Base-by-base conservation (phyloP, 164 flowering plant species). In the Liriodendron chinense region DNA sequence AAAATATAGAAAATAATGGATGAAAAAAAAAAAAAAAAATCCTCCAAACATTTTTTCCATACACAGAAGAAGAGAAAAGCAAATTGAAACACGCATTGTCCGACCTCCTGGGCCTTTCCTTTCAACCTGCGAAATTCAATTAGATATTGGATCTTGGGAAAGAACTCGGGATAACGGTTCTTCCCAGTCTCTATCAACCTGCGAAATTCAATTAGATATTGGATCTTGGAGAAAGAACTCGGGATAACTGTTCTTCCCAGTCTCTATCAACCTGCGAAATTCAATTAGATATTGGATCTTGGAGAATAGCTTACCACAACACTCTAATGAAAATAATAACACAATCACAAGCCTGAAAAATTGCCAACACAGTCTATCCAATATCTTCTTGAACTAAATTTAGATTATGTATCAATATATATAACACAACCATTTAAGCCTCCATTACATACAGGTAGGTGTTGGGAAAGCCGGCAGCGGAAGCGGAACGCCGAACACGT, bases 371-470 rank as follows among this genome's bases (percentile, higher is more conserved):
- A 94, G 70, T 92, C 86, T 28, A 28, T 28, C 34, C 3, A 28
- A 28, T 28, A 93, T 94, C 98, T 90, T 87, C 81, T 89, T 75
- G 96, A 89, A 80, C 90, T 88, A 75, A 93, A 92, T 75, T 92
- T 93, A 67, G 93, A 89, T 80, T 93, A 94, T n/a, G 86, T 86
- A 77, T 93, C 96, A 73, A 93, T 86, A 69, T 93, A 90, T 68
- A 92, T 85, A 24, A 88, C 92, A 75, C 70, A 88, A 23, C 94
- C 96, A 83, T 87, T 84, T 79, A 93, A 78, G 59, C 94, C 96
- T 79, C 96, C 94, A 84, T 75, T 84, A 78, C 74, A 78, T 64
- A 78, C 18, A 49, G 96, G 98, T 65, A 93, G 74, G 47, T n/a
- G n/a, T n/a, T n/a, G n/a, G n/a, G n/a, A n/a, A n/a, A n/a, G n/a